Evolutionary conservation across 2,329 filamentous ascomycete genomes (phyloP).

Genomic region (Truncatella angustata): DNA sequence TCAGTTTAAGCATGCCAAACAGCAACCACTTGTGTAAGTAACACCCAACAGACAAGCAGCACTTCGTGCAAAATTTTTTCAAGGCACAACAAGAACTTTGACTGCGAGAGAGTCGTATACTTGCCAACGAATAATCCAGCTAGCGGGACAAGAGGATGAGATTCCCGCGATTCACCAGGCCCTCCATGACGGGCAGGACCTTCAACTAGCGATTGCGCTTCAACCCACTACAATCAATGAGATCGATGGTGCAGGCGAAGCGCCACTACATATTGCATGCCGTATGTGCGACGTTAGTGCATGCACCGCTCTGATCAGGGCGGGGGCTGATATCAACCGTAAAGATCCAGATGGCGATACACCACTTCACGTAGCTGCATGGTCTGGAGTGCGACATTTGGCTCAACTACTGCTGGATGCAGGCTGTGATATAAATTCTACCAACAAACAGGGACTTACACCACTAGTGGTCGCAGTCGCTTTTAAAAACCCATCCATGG

Average conservation of each 20-base stretch:
- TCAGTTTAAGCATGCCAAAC: neutral
- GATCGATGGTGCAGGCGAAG: neutral
- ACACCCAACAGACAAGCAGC: too few relatives aligned
- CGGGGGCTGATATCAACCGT: neutral
- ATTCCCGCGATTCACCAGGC: neutral
- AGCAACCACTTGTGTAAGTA: too few relatives aligned
- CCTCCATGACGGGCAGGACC: neutral
- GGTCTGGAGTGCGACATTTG: too few relatives aligned
- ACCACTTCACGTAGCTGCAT: neutral
- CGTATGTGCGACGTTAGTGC: neutral
- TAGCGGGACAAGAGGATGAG: neutral
- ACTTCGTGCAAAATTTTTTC: too few relatives aligned
- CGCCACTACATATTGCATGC: conserved; percentile 3
- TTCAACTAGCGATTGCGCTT: neutral
- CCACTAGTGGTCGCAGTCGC: neutral
- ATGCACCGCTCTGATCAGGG: neutral
- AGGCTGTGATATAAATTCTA: neutral
- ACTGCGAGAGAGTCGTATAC: neutral
- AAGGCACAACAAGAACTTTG: too few relatives aligned
- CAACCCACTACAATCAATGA: neutral
- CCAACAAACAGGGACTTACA: neutral
- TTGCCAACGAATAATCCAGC: neutral
- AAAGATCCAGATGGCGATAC: neutral
- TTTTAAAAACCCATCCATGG: neutral
- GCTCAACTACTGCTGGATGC: neutral